Evolutionary conservation across 345 rosid genomes (phyloP).

Genomic region (rapeseed (Brassica napus)): Da-Ae NC_063443.1:19165501-19166000

Average conservation of each 20-base stretch:
- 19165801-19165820: slow-evolving; percentile 17
- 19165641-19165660: slow-evolving; percentile 43
- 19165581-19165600: slow-evolving; percentile 93
- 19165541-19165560: slow-evolving; percentile 88
- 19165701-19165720: slow-evolving; percentile 21
- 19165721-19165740: slow-evolving; percentile 15
- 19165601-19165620: slow-evolving; percentile 95
- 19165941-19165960: slow-evolving; percentile 69
- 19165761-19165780: slow-evolving; percentile 9
- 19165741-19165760: not conserved
- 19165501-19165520: slow-evolving; percentile 58
- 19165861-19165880: slow-evolving; percentile 96
- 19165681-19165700: not conserved
- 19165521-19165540: slow-evolving; percentile 98
- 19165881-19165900: slow-evolving; percentile 96
- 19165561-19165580: slow-evolving; percentile 91
- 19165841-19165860: slow-evolving; percentile 99
- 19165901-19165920: slow-evolving; percentile 90
- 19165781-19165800: slow-evolving; percentile 5
- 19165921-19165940: slow-evolving; percentile 72
- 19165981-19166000: too few species aligned
- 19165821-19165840: slow-evolving; percentile 99
- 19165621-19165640: slow-evolving; percentile 96
- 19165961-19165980: slow-evolving; percentile 9
- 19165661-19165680: slow-evolving; percentile 17